A percentile compares a stretch with the other conserved stretches of the same genome.
Evolutionary conservation across 306 rosid genomes (phyloP).

Genomic region (Herpetospermum pedunculosum): DNA sequence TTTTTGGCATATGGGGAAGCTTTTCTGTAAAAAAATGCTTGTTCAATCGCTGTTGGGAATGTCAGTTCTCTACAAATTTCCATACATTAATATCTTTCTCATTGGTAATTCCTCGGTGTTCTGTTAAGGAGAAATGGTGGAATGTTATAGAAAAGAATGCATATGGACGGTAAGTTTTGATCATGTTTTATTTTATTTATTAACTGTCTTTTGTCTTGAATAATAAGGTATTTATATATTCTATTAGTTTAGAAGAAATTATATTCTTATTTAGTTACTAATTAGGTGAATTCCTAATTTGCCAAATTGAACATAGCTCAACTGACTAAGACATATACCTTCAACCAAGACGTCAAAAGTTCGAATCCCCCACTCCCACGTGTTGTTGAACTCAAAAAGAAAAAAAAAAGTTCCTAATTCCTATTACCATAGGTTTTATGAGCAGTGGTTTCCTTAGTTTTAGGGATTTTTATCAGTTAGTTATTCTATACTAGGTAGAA

Average conservation of each 20-base stretch:
- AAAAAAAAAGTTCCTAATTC: no score
- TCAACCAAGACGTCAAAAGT: no score
- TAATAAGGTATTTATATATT: background rate
- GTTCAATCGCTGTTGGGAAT: background rate
- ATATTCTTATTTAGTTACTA: background rate
- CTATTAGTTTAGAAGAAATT: background rate
- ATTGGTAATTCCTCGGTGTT: background rate
- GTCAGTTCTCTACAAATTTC: background rate
- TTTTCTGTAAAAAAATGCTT: background rate
- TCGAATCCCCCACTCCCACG: no score
- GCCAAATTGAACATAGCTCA: no score
- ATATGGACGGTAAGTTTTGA: background rate
- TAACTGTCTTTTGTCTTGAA: background rate
- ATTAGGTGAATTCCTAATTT: background rate
- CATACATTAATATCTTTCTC: background rate
- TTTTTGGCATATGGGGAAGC: background rate
- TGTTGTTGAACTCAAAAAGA: no score
- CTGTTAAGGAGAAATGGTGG: background rate
- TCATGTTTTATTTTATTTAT: background rate
- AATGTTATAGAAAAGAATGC: background rate
- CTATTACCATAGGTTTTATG: background rate
- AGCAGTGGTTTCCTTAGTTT: background rate
- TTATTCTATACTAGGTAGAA: background rate
- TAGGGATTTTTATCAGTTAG: background rate
- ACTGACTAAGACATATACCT: no score